Evolutionary conservation across 2,329 filamentous ascomycete genomes (phyloP).

Genomic region (Exophiala alcalophila): DNA sequence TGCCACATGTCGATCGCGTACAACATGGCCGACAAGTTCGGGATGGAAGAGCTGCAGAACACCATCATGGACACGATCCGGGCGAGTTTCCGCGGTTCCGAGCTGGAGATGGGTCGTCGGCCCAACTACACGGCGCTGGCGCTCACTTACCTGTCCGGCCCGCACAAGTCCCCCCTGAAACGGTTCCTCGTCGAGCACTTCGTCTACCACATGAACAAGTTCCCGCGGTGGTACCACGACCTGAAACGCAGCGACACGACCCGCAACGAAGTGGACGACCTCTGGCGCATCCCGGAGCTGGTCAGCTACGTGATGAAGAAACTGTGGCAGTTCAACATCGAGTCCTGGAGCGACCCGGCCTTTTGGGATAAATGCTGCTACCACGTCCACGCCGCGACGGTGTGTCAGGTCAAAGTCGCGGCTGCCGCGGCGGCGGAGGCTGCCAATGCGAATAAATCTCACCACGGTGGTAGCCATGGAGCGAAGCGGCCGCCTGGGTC

Average conservation of each 20-base stretch:
- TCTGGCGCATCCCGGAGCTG: slow-evolving; percentile 13
- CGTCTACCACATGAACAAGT: slow-evolving; percentile 26
- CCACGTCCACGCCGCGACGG: slow-evolving; percentile 22
- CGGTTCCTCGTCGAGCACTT: slow-evolving; percentile 26
- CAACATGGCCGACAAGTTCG: slow-evolving; percentile 27
- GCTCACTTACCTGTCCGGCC: slow-evolving; percentile 19
- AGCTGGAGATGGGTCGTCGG: slow-evolving; percentile 5
- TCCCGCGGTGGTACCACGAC: slow-evolving; percentile 21
- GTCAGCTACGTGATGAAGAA: slow-evolving; percentile 24
- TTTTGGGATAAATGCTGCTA: slow-evolving; percentile 20
- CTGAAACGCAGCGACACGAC: slow-evolving; percentile 15
- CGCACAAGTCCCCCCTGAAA: slow-evolving; percentile 23
- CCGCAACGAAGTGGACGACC: not conserved
- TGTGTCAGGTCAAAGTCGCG: slow-evolving; percentile 11
- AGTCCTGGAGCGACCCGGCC: slow-evolving; percentile 23
- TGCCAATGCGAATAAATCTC: too few species aligned
- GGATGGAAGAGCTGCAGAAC: slow-evolving; percentile 27
- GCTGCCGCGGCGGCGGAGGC: slow-evolving; percentile 1
- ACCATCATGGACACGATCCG: slow-evolving; percentile 24
- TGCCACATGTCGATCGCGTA: slow-evolving; percentile 22
- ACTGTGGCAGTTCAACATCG: slow-evolving; percentile 23
- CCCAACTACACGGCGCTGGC: slow-evolving; percentile 22
- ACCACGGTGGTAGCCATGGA: too few species aligned
- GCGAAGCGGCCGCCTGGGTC: too few species aligned
- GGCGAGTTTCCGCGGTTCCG: slow-evolving; percentile 10